Evolutionary conservation across 2,329 filamentous ascomycete species (phyloP).

Genomic region (Aschersonia sp.): DNA sequence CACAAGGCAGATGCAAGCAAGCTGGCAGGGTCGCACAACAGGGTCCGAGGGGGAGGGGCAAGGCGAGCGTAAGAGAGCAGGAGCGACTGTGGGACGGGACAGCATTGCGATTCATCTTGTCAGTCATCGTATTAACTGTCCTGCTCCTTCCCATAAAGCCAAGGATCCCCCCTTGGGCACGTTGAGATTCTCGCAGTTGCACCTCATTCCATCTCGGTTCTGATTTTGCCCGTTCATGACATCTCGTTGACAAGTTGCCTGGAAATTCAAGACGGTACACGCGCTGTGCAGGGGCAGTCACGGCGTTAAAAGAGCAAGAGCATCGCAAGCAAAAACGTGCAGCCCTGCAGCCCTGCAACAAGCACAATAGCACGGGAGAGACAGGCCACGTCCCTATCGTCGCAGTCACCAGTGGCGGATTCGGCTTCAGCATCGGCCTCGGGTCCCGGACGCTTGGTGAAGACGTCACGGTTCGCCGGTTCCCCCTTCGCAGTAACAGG

Average conservation of each 20-base stretch:
- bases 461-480: background rate
- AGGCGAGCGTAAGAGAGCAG: background rate
- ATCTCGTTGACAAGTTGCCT: too few relatives aligned
- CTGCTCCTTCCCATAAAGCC: background rate
- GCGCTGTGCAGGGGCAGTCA: too few relatives aligned
- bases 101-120: background rate
- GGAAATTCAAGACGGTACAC: too few relatives aligned
- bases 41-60: background rate
- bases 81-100: background rate
- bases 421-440: background rate
- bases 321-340: background rate
- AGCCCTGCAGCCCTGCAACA: background rate
- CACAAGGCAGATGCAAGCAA: background rate
- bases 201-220: too few relatives aligned
- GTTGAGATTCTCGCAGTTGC: background rate
- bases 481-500: background rate
- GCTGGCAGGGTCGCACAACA: background rate
- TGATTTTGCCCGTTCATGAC: too few relatives aligned
- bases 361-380: background rate
- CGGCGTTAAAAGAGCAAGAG: background rate
- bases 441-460: too few relatives aligned
- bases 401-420: background rate
- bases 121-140: background rate
- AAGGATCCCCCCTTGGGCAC: background rate
- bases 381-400: too few relatives aligned